Evolutionary conservation across 805 yeast species (phyloP), one percentile per base, ranked within the genome.

Genomic region (Suhomyces tanzawaensis): DNA sequence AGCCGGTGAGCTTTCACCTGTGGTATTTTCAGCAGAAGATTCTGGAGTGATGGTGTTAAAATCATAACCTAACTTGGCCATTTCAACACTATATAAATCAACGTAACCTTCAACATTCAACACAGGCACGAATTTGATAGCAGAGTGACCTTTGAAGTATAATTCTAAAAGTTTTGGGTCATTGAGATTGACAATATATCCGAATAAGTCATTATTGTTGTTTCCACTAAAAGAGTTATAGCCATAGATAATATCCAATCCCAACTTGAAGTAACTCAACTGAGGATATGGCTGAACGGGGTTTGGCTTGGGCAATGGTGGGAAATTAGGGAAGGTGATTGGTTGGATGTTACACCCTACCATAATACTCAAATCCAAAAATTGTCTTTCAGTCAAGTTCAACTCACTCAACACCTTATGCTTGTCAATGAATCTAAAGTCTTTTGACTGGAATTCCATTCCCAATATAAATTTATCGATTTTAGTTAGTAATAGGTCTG

Each of bases 311-410:
- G 72, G 71, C 31, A 62, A 45, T 2, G 70, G 73, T 2, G 79
- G 79, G 39, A 75, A 72, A 36, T 66, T 66, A 11, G 76, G 69
- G 48, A 89, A 72, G 1, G 83, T 74, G 22, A 58, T 60, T 12
- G 86, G 86, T 52, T 86, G 95, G 38, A 83, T 66, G 26, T 76
- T 79, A 55, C 87, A 84, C 3, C 97, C 96, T 14, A 82, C 81
- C 52, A 85, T 78, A 57, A 87, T 71, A 27, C 90, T 72, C 32
- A 86, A 74, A 49, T 91, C 96, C 38, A 77, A 64, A 39, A 91
- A 78, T 52, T 83, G 90, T 36, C 79, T 77, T 32, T 77, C 74
- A n/a, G 70, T 64, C 36, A 87, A 60, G 26, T 66, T 66, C 31
- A 89, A 68, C 37, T 84, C 91, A 26, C 68, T 58, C 34, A 88